Evolutionary conservation across 257 asterid species (phyloP).

Genomic region (Solanum chiquidenum): DNA sequence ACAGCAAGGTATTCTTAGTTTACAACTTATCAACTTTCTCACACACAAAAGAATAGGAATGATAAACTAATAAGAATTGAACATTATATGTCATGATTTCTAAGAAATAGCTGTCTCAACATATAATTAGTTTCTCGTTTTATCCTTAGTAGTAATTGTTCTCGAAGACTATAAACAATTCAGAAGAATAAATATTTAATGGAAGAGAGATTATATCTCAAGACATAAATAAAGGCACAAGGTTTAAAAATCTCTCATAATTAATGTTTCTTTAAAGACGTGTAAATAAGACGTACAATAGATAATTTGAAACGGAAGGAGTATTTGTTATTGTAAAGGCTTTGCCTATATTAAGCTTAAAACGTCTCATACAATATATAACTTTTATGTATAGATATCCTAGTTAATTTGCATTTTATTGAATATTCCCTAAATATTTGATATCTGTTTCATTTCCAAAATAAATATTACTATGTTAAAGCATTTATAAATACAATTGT

Average conservation of each 20-base stretch:
- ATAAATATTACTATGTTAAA: not conserved
- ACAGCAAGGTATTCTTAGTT: not conserved
- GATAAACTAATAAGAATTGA: not conserved
- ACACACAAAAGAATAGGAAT: not conserved
- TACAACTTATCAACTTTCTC: not conserved
- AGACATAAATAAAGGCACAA: too few relatives aligned
- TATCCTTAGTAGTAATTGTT: too few relatives aligned
- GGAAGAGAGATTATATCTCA: too few relatives aligned
- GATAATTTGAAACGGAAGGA: too few relatives aligned
- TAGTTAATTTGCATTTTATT: not conserved
- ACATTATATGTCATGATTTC: not conserved
- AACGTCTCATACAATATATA: not conserved
- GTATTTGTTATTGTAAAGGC: not conserved
- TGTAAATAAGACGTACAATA: too few relatives aligned
- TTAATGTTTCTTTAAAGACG: rapidly evolving
- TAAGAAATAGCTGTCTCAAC: not conserved
- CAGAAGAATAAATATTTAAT: too few relatives aligned
- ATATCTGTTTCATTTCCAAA: not conserved
- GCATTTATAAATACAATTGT: not conserved
- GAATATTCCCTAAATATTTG: not conserved
- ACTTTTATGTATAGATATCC: not conserved
- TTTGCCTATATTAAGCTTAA: not conserved
- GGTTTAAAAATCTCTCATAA: too few relatives aligned
- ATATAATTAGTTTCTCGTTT: too few relatives aligned
- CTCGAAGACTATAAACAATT: too few relatives aligned